Evolutionary conservation across 176 grass and related monocot genomes (phyloP), one percentile per base, ranked within the genome.

Genomic region (Paspalum vaginatum): DNA sequence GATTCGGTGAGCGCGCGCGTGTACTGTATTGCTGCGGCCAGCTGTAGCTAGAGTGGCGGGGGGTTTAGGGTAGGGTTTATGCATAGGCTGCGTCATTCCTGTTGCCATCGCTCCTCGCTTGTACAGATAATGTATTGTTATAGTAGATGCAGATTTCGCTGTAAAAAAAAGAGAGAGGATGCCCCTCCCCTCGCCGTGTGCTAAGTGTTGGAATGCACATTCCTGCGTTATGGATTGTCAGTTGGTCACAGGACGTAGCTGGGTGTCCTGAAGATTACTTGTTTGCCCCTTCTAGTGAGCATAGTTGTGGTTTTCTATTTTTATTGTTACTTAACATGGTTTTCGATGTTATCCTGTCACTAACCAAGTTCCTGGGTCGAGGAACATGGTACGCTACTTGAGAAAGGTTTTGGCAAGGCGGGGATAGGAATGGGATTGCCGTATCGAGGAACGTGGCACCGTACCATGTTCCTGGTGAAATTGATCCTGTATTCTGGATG

Each of bases 11-110:
- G 13, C 8, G 13, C 7, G 48, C 7, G 27, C 47, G 47, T 26
- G 17, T 65, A 8, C 13, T 16, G 61, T 40, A 18, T 7, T 50
- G 22, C 14, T 37, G 14, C 8, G 27, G 27, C 32, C 17, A 8
- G 26, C 26, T 55, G 76, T 24, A 40, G 11, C 12, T 27, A 14
- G 47, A 38, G 61, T 61, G 37, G 11, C 47, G 45, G 2, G 43
- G 43, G 81, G 21, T 88, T 84, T 43, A 52, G 70, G 65, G 45
- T 78, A 78, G 65, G 55, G 58, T 78, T 79, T 79, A 54, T 42
- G 48, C 3, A 5, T 20, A 15, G 9, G n/a, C n/a, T 20, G 3
- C 5, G 2, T 24, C 2, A 48, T 40, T 61, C 18, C 32, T 53
- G 4, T 41, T 1, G 7, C 11, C 47, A 40, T 63, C 15, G 14